A percentile compares a stretch with the other conserved stretches of the same genome.
Conservation (phyloP, 768 basidiomycete species). For the Boletales sp. region DNA sequence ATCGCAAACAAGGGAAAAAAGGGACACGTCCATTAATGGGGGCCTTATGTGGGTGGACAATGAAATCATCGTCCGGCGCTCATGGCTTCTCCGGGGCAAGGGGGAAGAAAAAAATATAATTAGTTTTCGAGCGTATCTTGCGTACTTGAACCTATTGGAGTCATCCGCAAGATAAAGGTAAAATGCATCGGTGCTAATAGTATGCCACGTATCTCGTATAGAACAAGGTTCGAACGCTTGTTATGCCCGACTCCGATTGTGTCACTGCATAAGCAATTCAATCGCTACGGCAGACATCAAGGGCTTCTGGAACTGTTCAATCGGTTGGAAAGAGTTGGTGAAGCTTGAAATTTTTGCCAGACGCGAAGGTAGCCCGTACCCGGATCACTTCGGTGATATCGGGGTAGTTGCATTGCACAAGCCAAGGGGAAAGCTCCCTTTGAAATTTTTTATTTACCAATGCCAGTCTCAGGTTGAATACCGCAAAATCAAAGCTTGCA, state of each 20-base stretch:
- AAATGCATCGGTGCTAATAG: constrained; percentile 9
- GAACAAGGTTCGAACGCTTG: constrained; percentile 20
- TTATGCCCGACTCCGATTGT: constrained; percentile 15
- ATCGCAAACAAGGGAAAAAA: constrained; percentile 1
- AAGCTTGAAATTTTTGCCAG: neutral
- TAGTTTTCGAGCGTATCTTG: neutral
- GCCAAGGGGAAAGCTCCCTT: neutral
- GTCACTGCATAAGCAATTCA: constrained; percentile 24
- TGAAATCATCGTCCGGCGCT: constrained; percentile 1
- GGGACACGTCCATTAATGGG: neutral
- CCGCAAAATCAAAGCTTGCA: constrained; percentile 2
- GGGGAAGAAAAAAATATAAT: neutral
- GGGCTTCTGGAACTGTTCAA: neutral
- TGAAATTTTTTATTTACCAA: constrained; percentile 12
- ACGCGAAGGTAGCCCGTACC: neutral
- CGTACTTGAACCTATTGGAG: too few relatives aligned
- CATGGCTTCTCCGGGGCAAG: constrained; percentile 2
- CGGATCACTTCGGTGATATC: neutral
- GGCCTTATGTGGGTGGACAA: constrained; percentile 5
- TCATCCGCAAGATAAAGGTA: constrained; percentile 1
- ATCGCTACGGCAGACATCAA: constrained; percentile 17
- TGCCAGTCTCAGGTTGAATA: too few relatives aligned
- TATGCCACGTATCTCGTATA: constrained; percentile 1
- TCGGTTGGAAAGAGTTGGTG: neutral
- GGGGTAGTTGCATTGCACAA: neutral